A percentile compares a stretch with the other conserved stretches of the same genome.
Evolutionary conservation across 306 rosid species (phyloP).

Genomic region (cucumber (Cucumis sativus)): Cucumber_9930_V3 NC_026657.2:15958501-15959000

Average conservation of each 20-base stretch:
- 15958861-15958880: background rate
- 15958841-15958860: background rate
- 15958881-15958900: background rate
- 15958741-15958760: constrained; percentile 62
- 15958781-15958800: background rate
- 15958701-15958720: constrained; percentile 57
- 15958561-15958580: background rate
- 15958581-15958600: constrained; percentile 26
- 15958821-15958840: background rate
- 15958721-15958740: constrained; percentile 51
- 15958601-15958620: constrained; percentile 32
- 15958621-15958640: constrained; percentile 52
- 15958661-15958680: constrained; percentile 83
- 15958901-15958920: background rate
- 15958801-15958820: background rate
- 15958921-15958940: background rate
- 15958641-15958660: constrained; percentile 41
- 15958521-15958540: background rate
- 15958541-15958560: background rate
- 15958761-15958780: background rate
- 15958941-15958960: background rate
- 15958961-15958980: background rate
- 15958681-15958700: constrained; percentile 61
- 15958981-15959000: background rate
- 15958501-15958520: background rate